phyloP scores from a whole-genome alignment of 805 yeast genomes.

The Cyberlindnera veronae region DNA sequence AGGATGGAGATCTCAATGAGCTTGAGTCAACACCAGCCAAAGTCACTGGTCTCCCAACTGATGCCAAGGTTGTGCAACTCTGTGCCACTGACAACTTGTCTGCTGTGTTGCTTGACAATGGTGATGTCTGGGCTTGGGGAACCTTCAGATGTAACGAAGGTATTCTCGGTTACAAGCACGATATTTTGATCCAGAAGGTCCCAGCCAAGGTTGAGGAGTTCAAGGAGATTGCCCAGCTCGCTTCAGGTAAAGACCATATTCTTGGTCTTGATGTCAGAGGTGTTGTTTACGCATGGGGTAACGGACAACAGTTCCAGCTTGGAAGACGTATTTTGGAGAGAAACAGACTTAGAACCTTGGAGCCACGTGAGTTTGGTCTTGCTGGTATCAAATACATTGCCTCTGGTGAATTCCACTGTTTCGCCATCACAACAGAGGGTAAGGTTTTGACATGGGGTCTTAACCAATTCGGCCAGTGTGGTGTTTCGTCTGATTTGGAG shows the following conservation, averaged over 20 bases:
- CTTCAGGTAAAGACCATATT: constrained; percentile 91
- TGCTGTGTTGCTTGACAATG: constrained; percentile 72
- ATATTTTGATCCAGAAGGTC: constrained; percentile 55
- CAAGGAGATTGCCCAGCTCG: constrained; percentile 73
- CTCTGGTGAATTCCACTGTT: constrained; percentile 93
- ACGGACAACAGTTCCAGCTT: constrained; percentile 88
- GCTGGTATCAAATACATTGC: constrained; percentile 77
- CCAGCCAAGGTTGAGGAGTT: constrained; percentile 65
- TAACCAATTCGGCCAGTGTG: constrained; percentile 97
- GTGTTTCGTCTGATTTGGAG: constrained; percentile 68
- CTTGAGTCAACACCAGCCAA: constrained; percentile 84
- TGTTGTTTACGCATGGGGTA: constrained; percentile 94
- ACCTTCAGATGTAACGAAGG: constrained; percentile 95
- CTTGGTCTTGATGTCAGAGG: constrained; percentile 83
- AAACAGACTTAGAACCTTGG: constrained; percentile 66
- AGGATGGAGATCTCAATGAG: constrained; percentile 81
- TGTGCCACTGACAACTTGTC: constrained; percentile 93
- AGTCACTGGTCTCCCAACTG: constrained; percentile 64
- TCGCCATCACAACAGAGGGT: constrained; percentile 77
- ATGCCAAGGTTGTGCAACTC: constrained; percentile 63
- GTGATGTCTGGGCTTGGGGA: constrained; percentile 97
- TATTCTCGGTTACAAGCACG: constrained; percentile 72
- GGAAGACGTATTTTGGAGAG: constrained; percentile 84
- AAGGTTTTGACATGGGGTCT: constrained; percentile 89
- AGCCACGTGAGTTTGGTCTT: constrained; percentile 81